Percentiles rank a stretch among this genome's conserved stretches.
phyloP scores from a whole-genome alignment of 441 rosid genomes.

The Metrosideros polymorpha region DNA sequence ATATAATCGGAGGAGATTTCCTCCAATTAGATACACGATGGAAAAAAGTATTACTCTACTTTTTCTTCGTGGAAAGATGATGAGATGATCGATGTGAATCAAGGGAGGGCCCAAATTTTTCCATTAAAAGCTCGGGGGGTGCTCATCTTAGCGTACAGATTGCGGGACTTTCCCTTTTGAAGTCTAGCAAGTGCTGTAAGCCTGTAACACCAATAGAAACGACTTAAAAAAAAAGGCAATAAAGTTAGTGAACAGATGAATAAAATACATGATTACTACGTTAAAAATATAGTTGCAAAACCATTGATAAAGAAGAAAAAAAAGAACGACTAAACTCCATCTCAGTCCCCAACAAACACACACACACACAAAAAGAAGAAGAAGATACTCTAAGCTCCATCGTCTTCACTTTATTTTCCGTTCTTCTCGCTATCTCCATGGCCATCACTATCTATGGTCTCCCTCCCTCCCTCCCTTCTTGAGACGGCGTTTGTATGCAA shows the following conservation, averaged over 20 bases:
- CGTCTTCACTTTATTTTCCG: neutral
- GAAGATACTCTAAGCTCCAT: neutral
- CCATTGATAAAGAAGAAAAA: neutral
- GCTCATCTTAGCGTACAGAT: neutral
- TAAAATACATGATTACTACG: neutral
- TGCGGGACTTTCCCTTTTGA: neutral
- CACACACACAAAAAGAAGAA: neutral
- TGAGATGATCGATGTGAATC: neutral
- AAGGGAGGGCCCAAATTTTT: neutral
- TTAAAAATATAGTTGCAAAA: neutral
- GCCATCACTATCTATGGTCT: neutral
- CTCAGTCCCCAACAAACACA: neutral
- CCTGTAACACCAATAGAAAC: neutral
- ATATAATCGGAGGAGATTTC: neutral
- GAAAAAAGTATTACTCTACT: neutral
- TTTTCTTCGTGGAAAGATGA: neutral
- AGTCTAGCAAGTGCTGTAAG: neutral
- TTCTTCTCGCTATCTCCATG: neutral
- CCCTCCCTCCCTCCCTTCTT: neutral
- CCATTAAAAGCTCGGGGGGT: neutral
- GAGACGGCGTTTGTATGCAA: neutral
- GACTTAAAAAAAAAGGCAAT: neutral
- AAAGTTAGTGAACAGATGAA: neutral
- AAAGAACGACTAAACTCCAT: neutral
- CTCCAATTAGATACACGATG: neutral